A percentile compares a stretch with the other conserved stretches of the same genome.
phyloP scores from a whole-genome alignment of 2,329 filamentous ascomycete genomes.

The Colletotrichum falcatum region DNA sequence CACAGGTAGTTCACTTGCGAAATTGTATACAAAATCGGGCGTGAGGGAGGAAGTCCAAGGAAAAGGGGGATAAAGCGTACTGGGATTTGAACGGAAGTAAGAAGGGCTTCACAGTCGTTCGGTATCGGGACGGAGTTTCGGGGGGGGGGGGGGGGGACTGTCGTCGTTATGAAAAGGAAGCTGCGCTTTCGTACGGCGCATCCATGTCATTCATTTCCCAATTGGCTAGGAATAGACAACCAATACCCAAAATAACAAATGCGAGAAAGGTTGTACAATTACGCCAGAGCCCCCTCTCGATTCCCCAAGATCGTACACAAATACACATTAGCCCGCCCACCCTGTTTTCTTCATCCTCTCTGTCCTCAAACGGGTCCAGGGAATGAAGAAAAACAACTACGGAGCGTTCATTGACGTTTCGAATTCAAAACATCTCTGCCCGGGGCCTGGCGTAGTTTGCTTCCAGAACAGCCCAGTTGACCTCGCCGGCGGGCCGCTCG shows the following conservation, averaged over 20 bases:
- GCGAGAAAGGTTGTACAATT: neutral
- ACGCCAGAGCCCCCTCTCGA: conserved; percentile 1
- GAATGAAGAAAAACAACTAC: neutral
- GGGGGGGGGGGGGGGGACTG: neutral
- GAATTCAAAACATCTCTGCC: conserved; percentile 17
- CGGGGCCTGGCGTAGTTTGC: conserved; percentile 38
- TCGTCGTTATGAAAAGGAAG: neutral
- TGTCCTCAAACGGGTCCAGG: neutral
- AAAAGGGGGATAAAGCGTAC: neutral
- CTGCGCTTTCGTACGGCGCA: neutral
- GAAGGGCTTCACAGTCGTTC: neutral
- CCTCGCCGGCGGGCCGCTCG: conserved; percentile 34
- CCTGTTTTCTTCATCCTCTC: no score
- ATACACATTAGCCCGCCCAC: conserved; percentile 5
- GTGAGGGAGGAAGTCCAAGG: no score
- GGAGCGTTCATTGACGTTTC: conserved; percentile 8
- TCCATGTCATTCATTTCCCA: neutral
- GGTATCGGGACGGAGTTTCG: neutral
- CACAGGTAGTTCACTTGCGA: neutral
- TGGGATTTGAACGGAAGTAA: neutral
- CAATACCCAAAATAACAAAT: neutral
- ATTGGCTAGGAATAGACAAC: neutral
- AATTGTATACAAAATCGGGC: neutral
- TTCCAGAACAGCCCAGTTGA: conserved; percentile 42
- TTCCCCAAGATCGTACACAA: conserved; percentile 1